Percentiles rank a stretch among this genome's conserved stretches.
Conservation (phyloP, 805 yeast species). For the Komagataella populi region DNA sequence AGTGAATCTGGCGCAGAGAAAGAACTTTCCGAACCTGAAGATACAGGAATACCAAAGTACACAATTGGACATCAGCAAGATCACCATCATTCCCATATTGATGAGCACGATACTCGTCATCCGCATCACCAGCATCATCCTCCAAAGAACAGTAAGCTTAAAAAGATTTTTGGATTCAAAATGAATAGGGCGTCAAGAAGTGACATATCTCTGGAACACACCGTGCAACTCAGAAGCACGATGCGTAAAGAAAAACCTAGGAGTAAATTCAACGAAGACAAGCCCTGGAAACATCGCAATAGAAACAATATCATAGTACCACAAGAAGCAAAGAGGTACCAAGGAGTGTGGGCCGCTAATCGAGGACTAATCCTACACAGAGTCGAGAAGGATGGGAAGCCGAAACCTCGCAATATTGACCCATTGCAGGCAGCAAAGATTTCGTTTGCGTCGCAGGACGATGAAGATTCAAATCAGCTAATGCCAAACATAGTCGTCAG, state of each 20-base stretch:
- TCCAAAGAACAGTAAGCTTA: constrained; percentile 9
- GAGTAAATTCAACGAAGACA: constrained; percentile 60
- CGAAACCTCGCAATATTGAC: not conserved
- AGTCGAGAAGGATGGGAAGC: not conserved
- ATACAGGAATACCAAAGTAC: not conserved
- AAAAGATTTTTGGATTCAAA: constrained; percentile 10
- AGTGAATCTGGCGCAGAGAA: not conserved
- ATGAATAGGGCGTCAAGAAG: not conserved
- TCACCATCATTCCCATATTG: not conserved
- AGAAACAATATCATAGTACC: constrained; percentile 35
- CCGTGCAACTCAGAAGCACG: constrained; percentile 34
- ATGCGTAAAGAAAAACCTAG: constrained; percentile 28
- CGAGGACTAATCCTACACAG: constrained; percentile 41
- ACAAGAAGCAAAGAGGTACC: constrained; percentile 76
- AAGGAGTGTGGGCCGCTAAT: constrained; percentile 89
- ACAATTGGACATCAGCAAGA: not conserved
- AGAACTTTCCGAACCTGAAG: not conserved
- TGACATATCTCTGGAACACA: constrained; percentile 6
- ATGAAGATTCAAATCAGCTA: constrained; percentile 4
- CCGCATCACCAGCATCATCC: constrained; percentile 12
- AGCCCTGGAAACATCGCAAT: constrained; percentile 87
- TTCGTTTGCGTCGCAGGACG: not conserved
- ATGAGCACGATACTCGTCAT: constrained; percentile 2
- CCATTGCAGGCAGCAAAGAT: not conserved
- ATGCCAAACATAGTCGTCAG: constrained; percentile 56